Percentiles rank a stretch among this genome's conserved stretches.
These are phyloP conservation scores for Exutisphaerella laricina DNA, from an alignment of 2,329 filamentous ascomycete genomes.

Conservation along the genomic window DNA sequence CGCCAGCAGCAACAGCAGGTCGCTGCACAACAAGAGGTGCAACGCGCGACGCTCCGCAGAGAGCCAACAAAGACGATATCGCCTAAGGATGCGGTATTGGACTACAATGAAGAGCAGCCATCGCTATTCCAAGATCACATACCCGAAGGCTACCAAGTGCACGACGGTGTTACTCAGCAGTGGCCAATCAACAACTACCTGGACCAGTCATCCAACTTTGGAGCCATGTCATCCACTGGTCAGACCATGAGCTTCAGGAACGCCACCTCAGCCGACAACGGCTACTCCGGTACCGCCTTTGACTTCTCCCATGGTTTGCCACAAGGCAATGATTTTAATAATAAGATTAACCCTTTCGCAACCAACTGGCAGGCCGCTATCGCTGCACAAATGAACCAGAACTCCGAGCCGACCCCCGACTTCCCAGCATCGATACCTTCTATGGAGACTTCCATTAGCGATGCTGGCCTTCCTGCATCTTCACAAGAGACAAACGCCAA, in stretches of 20 bases:
- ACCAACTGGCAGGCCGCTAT: constrained; percentile 27
- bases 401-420: constrained; percentile 45
- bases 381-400: constrained; percentile 24
- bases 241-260: constrained; percentile 41
- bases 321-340: constrained; percentile 19
- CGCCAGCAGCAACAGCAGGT: constrained; percentile 58
- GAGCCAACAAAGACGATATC: constrained; percentile 74
- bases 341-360: constrained; percentile 21
- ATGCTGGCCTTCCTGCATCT: constrained; percentile 42
- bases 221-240: constrained; percentile 39
- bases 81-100: constrained; percentile 82
- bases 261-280: constrained; percentile 36
- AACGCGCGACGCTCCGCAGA: constrained; percentile 28
- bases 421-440: constrained; percentile 56
- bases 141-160: constrained; percentile 32
- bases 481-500: constrained; percentile 38
- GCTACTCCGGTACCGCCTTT: constrained; percentile 30
- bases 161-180: constrained; percentile 31
- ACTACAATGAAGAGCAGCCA: constrained; percentile 68
- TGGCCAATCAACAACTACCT: constrained; percentile 43
- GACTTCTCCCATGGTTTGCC: constrained; percentile 32
- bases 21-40: constrained; percentile 47
- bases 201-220: constrained; percentile 41
- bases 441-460: constrained; percentile 58
- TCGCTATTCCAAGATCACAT: constrained; percentile 63